phyloP scores from a whole-genome alignment of 2,329 filamentous ascomycete genomes.

The Diaporthe sp. region DNA sequence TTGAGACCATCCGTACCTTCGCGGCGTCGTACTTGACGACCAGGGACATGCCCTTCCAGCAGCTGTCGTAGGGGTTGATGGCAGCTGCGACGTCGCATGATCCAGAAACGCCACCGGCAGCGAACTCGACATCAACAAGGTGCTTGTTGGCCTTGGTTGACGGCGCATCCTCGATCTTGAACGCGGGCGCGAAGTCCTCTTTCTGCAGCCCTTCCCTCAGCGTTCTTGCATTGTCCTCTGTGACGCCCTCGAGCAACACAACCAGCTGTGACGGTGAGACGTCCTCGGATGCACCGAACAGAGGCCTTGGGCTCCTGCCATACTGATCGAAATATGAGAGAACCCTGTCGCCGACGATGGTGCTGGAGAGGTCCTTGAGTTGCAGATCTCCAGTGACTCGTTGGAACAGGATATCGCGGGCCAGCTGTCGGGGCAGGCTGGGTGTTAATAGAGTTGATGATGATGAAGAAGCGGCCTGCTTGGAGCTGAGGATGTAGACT shows the following conservation, averaged over 20 bases:
- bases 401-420: conserved; percentile 71
- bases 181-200: conserved; percentile 58
- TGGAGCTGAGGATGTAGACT: conserved; percentile 66
- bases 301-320: conserved; percentile 64
- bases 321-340: conserved; percentile 72
- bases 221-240: conserved; percentile 56
- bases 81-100: conserved; percentile 56
- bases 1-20: conserved; percentile 53
- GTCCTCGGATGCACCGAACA: conserved; percentile 63
- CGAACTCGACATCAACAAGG: conserved; percentile 59
- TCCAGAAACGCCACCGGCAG: conserved; percentile 54
- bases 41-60: conserved; percentile 61
- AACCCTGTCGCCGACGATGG: conserved; percentile 61
- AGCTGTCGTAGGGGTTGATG: conserved; percentile 58
- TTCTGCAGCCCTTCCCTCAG: conserved; percentile 58
- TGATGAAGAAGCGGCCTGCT: conserved; percentile 49
- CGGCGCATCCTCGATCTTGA: conserved; percentile 63
- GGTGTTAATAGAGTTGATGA: conserved; percentile 60
- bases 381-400: conserved; percentile 64
- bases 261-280: conserved; percentile 67
- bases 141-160: conserved; percentile 58
- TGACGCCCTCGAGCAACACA: conserved; percentile 71
- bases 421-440: conserved; percentile 60
- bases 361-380: conserved; percentile 63
- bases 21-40: conserved; percentile 60